Conservation (phyloP, 257 asterid species). For the Misopates orontium region DNA sequence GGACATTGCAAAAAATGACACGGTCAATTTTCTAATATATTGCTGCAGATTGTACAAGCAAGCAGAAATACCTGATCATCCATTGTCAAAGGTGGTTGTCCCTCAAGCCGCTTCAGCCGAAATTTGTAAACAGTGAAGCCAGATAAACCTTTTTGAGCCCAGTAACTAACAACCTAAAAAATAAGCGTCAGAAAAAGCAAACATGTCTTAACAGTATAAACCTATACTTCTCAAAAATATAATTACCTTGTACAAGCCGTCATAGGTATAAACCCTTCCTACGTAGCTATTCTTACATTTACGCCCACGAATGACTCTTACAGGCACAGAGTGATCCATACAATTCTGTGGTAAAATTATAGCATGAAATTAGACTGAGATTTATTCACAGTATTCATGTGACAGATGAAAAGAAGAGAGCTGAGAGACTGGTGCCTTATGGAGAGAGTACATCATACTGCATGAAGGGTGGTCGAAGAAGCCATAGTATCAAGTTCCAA, state of each 20-base stretch:
- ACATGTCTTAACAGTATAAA: background rate
- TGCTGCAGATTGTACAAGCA: slow-evolving; percentile 2
- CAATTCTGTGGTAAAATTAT: slow-evolving; percentile 52
- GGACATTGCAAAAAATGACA: background rate
- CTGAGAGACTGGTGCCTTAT: too few relatives aligned
- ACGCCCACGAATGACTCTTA: slow-evolving; percentile 87
- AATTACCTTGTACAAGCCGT: slow-evolving; percentile 81
- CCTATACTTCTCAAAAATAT: slow-evolving; percentile 1
- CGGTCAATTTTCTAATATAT: background rate
- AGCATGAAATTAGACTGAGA: slow-evolving; percentile 6
- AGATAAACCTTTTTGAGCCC: slow-evolving; percentile 90
- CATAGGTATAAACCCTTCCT: slow-evolving; percentile 90
- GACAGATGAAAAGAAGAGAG: background rate
- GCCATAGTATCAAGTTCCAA: background rate
- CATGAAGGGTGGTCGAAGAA: background rate
- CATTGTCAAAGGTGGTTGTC: slow-evolving; percentile 80
- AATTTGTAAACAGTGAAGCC: slow-evolving; percentile 83
- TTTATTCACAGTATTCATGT: background rate
- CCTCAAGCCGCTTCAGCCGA: slow-evolving; percentile 65
- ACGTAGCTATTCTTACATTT: slow-evolving; percentile 68
- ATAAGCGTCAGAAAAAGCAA: slow-evolving; percentile 17
- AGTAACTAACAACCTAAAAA: slow-evolving; percentile 64
- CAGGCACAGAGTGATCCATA: slow-evolving; percentile 61
- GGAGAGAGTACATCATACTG: too few relatives aligned
- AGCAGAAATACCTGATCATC: slow-evolving; percentile 51